Evolutionary conservation across 2,329 filamentous ascomycete species (phyloP), one percentile per base, ranked within the genome.

Genomic region (Amesomyces nigricolor): DNA sequence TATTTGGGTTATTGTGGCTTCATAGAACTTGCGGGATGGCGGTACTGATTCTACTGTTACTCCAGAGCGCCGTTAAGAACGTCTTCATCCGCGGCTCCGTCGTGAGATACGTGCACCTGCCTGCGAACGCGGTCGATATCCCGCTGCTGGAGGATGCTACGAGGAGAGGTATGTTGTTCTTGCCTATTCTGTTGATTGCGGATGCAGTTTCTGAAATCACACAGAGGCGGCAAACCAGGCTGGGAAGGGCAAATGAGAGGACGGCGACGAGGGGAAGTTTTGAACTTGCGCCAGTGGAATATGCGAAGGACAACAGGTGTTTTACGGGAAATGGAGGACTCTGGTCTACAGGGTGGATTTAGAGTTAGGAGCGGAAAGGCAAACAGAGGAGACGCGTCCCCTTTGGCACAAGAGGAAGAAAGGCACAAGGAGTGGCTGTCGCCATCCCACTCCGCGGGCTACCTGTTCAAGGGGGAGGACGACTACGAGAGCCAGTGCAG

Each of bases 41-140:
- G 44, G n/a, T 22, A 17, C 14, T 17, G 6, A 42, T 16, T 19
- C 3, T 22, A 29, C 30, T 50, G 22, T n/a, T n/a, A 30, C 6
- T 26, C 1, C 56, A 82, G 79, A 83, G 80, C 71, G 83, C 90
- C 16, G 91, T 96, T 62, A 95, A 95, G 77, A 96, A 95, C 68
- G 90, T 96, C 73, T 96, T 96, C 70, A 95, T 96, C 67, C 83
- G 91, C 66, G 91, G 91, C 32, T 95, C 89, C 54, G 91, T 96
- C 44, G 91, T 96, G 61, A 81, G 91, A 64, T 96, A 96, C 68
- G 90, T 96, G 48, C 89, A 96, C 71, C 76, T 96, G 49, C 91
- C 91, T 0, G 86, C 86, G 7, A 81, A 78, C 29, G 87, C 88
- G 43, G 91, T 96, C 39, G 91, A 96, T 68, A 87, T 91, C 26